phyloP scores from a whole-genome alignment of 352 stramenopile genomes.

The Pythium aristosporum region DNA sequence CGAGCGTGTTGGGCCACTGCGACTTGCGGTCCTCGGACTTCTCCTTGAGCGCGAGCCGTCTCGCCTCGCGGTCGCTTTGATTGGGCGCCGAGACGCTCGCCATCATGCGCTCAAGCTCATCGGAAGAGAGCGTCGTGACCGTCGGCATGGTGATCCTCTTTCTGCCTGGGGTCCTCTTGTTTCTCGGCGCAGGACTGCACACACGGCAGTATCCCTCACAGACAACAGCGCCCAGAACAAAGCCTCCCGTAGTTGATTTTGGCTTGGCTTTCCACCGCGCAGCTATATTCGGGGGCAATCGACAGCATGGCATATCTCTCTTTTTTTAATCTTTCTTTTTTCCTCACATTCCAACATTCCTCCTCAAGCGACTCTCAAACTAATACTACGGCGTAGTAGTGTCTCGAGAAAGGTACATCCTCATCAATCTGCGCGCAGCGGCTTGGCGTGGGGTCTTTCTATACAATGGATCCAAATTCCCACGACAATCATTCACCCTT shows the following conservation, averaged over 20 bases:
- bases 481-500: slow-evolving; percentile 5
- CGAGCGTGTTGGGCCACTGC: slow-evolving; percentile 91
- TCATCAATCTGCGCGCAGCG: neutral
- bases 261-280: no score
- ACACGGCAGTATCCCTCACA: neutral
- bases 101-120: slow-evolving; percentile 72
- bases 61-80: slow-evolving; percentile 66
- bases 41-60: slow-evolving; percentile 60
- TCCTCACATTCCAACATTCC: no score
- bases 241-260: no score
- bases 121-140: slow-evolving; percentile 48
- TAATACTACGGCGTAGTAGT: neutral
- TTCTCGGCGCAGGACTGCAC: neutral
- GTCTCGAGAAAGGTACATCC: neutral
- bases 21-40: slow-evolving; percentile 81
- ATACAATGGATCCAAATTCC: neutral
- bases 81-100: slow-evolving; percentile 63
- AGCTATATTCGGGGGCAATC: slow-evolving; percentile 1
- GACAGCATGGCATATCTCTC: neutral
- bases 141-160: slow-evolving; percentile 27
- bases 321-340: slow-evolving; percentile 3
- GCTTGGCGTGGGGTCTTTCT: neutral
- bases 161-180: neutral
- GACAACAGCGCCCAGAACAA: no score
- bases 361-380: no score